These are phyloP conservation scores for Botryosphaeria dothidea DNA, from an alignment of 2,329 filamentous ascomycete genomes.

Conservation along the genomic window DNA sequence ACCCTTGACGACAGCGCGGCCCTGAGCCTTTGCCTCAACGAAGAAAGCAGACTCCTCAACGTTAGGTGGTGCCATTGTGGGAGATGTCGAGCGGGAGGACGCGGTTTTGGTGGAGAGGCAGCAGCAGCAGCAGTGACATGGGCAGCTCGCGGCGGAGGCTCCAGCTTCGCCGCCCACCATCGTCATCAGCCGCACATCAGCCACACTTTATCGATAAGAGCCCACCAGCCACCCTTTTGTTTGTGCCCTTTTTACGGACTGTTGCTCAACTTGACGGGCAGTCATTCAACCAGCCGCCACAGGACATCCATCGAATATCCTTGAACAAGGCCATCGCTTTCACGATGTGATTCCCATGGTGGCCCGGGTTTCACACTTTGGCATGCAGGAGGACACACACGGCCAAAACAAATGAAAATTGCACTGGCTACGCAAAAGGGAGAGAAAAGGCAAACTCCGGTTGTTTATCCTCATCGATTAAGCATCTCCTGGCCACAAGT, in stretches of 20 bases:
- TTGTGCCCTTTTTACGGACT: not conserved
- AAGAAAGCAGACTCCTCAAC: slow-evolving; percentile 40
- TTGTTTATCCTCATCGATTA: not conserved
- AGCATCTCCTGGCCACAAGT: not conserved
- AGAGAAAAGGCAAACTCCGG: not conserved
- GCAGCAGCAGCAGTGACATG: slow-evolving; percentile 1
- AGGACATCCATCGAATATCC: no score
- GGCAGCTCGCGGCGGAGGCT: slow-evolving; percentile 4
- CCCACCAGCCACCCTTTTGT: not conserved
- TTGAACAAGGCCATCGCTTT: no score
- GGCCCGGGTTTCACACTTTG: no score
- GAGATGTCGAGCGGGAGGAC: not conserved
- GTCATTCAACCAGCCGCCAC: no score
- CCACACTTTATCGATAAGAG: not conserved
- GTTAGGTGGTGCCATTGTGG: slow-evolving; percentile 32
- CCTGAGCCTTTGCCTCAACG: slow-evolving; percentile 30
- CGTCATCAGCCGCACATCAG: not conserved
- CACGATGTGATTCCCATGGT: no score
- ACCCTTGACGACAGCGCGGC: slow-evolving; percentile 36
- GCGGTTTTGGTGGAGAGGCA: slow-evolving; percentile 2
- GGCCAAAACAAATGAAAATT: not conserved
- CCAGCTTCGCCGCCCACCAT: not conserved
- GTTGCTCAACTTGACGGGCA: no score
- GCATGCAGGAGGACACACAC: no score
- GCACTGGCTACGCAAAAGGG: not conserved